Conservation (phyloP, 1,139 yeast species). For the Kodamaea anthophila region DNA sequence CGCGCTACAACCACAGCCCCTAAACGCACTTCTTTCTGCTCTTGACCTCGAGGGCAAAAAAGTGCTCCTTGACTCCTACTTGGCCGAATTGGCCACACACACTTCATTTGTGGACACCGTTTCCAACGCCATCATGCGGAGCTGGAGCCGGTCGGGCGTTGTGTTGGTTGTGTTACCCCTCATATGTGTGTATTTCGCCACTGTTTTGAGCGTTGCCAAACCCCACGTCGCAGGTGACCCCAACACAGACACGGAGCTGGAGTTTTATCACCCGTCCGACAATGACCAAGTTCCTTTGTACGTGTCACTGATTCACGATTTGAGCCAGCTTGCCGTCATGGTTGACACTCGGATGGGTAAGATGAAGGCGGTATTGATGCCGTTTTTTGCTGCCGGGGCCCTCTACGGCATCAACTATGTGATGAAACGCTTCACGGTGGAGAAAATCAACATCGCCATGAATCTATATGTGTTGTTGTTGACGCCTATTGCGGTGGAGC, state of each 20-base stretch:
- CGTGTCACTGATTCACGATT: slow-evolving; percentile 15
- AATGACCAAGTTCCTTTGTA: slow-evolving; percentile 23
- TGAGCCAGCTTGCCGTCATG: slow-evolving; percentile 8
- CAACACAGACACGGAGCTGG: slow-evolving; percentile 21
- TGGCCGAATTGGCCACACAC: too few species aligned
- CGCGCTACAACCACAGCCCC: too few species aligned
- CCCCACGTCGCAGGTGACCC: slow-evolving; percentile 43
- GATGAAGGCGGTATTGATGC: slow-evolving; percentile 30
- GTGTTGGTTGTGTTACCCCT: slow-evolving; percentile 18
- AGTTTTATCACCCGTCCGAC: slow-evolving; percentile 43
- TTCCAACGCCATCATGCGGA: too few species aligned
- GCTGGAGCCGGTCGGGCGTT: slow-evolving; percentile 6
- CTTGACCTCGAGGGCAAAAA: too few species aligned
- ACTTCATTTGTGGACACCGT: too few species aligned
- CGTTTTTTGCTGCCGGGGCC: slow-evolving; percentile 32
- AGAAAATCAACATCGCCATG: slow-evolving; percentile 23
- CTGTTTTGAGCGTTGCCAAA: slow-evolving; percentile 34
- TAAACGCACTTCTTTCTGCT: too few species aligned
- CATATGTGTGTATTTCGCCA: slow-evolving; percentile 19
- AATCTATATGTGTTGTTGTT: slow-evolving; percentile 22
- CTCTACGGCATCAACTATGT: slow-evolving; percentile 32
- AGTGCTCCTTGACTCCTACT: too few species aligned
- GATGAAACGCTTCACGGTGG: slow-evolving; percentile 19
- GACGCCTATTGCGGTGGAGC: slow-evolving; percentile 2
- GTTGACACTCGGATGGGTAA: slow-evolving; percentile 10